A percentile compares a stretch with the other conserved stretches of the same genome.
phyloP scores from a whole-genome alignment of 257 asterid genomes.

The Fraxinus cuspidata region DNA sequence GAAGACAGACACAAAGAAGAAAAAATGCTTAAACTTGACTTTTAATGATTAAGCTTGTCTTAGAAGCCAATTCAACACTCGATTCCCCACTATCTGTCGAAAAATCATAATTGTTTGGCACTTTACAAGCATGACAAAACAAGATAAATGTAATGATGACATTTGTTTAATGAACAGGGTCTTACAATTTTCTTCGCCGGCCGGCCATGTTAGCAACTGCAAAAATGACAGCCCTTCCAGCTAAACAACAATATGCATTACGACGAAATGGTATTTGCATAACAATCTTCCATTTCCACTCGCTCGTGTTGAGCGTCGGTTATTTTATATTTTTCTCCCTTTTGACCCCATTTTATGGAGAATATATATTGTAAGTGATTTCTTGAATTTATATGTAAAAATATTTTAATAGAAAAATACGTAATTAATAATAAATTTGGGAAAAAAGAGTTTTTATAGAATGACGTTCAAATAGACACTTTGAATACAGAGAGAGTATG shows the following conservation, averaged over 20 bases:
- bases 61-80: constrained; percentile 12
- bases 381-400: no score
- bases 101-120: neutral
- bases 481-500: no score
- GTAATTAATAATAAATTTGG: no score
- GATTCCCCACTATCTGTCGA: constrained; percentile 1
- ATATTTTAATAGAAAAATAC: no score
- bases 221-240: neutral
- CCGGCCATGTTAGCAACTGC: neutral
- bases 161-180: neutral
- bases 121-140: neutral
- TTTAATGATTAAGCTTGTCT: constrained; percentile 6
- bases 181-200: constrained; percentile 7
- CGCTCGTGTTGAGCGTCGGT: no score
- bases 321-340: no score
- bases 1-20: neutral
- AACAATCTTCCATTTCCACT: neutral
- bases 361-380: no score
- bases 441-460: no score
- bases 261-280: neutral
- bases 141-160: constrained; percentile 1
- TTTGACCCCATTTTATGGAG: no score
- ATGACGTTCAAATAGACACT: no score
- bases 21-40: neutral
- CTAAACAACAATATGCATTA: neutral